These are phyloP conservation scores for Pseudisothecium myosuroides DNA, from an alignment of 225 moss, liverwort and hornwort species.

Conservation along the genomic window DNA sequence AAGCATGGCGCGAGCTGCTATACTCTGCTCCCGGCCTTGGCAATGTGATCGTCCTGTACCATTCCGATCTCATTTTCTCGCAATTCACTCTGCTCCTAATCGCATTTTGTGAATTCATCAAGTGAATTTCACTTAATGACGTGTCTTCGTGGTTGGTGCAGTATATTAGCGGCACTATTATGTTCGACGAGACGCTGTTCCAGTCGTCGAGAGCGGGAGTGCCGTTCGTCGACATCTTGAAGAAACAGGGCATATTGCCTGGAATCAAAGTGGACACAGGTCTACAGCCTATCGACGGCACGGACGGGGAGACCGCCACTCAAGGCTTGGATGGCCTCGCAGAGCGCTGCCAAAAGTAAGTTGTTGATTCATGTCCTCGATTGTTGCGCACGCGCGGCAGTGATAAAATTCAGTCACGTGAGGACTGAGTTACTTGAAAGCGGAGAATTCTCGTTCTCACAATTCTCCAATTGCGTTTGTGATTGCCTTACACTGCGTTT, in stretches of 20 bases:
- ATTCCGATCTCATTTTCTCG: neutral
- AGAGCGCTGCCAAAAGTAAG: constrained; percentile 75
- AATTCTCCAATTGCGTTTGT: neutral
- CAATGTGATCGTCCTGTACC: constrained; percentile 30
- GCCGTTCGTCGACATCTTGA: constrained; percentile 82
- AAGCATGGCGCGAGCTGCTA: constrained; percentile 97
- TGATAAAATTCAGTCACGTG: neutral
- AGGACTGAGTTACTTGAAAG: neutral
- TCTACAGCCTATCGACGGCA: constrained; percentile 93
- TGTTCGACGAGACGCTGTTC: constrained; percentile 98
- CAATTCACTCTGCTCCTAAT: neutral
- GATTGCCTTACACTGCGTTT: neutral
- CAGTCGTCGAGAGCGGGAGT: constrained; percentile 76
- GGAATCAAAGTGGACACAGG: constrained; percentile 99
- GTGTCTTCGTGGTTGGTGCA: constrained; percentile 14
- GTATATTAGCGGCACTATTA: constrained; percentile 98
- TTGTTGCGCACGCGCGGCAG: neutral
- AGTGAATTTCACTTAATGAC: neutral
- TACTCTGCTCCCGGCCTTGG: constrained; percentile 96
- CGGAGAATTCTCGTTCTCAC: neutral
- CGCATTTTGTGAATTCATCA: neutral
- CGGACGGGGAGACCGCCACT: constrained; percentile 98
- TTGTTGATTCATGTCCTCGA: neutral
- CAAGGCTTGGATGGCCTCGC: constrained; percentile 92
- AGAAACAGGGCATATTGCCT: constrained; percentile 77